Base-by-base conservation (phyloP, 768 basidiomycete species). In the Tylopilus plumbeoviolaceoides region DNA sequence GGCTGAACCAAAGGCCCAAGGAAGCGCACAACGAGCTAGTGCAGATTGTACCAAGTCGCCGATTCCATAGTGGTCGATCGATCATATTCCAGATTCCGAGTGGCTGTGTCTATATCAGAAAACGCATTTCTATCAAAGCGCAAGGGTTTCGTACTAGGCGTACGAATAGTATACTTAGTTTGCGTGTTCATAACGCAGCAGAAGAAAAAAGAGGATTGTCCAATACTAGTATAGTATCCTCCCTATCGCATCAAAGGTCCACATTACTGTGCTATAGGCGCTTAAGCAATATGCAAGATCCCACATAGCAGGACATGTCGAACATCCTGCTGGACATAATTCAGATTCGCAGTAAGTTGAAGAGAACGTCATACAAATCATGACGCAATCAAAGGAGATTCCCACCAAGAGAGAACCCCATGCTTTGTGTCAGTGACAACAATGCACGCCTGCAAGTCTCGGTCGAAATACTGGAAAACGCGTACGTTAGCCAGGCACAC, bases 371-470 rank as follows among this genome's bases (percentile, higher is more conserved):
- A 12, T 56, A 64, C 62, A 67, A 45, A 69, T 69, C 54, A 63
- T 60, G 64, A 63, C 23, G 61, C 63, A 48, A 23, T 54, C 15
- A 61, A 35, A 31, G 71, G 66, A 10, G 67, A 66, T 49, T 56
- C 72, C 82, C 82, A 85, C 84, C 84, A 85, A 20, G 73, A 74
- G 38, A 85, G 63, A 31, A 72, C 67, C 1, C 84, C 84, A n/a
- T 73, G 62, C 59, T 74, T 78, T 21, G 84, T 84, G 11, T 82
- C 83, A 14, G 80, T 83, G 11, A 85, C 63, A 45, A 85, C 63
- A 45, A 85, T 72, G 57, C 73, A 74, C 20, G 58, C 57, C 44
- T 61, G 59, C 3, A 59, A 40, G 18, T 68, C 62, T 11, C 77
- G 77, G 62, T 82, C 78, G 63, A 75, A 80, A 47, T 73, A 73